These are phyloP conservation scores for Periconia sp. DNA, from an alignment of 2,329 filamentous ascomycete genomes.

Conservation along the genomic window DNA sequence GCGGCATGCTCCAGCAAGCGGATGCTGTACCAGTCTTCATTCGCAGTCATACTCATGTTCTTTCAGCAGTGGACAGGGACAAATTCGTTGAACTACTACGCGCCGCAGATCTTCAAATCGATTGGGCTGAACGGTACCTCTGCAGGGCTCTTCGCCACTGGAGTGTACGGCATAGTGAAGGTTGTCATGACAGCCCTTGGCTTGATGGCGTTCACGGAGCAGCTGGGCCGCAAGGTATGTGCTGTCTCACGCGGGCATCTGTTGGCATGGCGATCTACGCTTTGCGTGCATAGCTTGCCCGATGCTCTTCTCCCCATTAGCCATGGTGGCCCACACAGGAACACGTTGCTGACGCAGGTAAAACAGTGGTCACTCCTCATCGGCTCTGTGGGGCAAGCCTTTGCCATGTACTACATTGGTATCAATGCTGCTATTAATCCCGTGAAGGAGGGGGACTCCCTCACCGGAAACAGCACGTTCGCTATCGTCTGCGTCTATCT, in stretches of 20 bases:
- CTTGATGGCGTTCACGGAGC: conserved; percentile 54
- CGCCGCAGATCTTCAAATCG: conserved; percentile 52
- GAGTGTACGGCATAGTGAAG: conserved; percentile 56
- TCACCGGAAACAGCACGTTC: conserved; percentile 49
- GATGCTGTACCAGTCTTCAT: conserved; percentile 49
- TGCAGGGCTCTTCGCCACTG: conserved; percentile 53
- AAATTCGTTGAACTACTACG: conserved; percentile 50
- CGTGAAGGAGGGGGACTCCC: conserved; percentile 28
- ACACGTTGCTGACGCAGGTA: conserved; percentile 1
- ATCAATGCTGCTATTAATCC: conserved; percentile 45
- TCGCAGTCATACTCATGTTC: conserved; percentile 53
- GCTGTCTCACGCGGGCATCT: background rate
- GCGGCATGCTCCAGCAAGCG: conserved; percentile 45
- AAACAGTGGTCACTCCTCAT: conserved; percentile 49
- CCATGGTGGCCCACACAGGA: conserved; percentile 1
- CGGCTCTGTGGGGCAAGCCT: conserved; percentile 51
- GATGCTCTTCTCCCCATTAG: background rate
- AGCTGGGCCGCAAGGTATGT: conserved; percentile 50
- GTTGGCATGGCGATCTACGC: background rate
- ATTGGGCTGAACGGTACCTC: conserved; percentile 48
- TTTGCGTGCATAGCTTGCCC: conserved; percentile 2
- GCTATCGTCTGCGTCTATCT: conserved; percentile 60
- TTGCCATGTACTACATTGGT: conserved; percentile 49
- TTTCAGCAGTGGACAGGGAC: conserved; percentile 49
- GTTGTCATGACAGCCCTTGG: conserved; percentile 52